Base-by-base conservation (phyloP, 78 protist genomes). In the Dictyostelium firmibasis region DNA sequence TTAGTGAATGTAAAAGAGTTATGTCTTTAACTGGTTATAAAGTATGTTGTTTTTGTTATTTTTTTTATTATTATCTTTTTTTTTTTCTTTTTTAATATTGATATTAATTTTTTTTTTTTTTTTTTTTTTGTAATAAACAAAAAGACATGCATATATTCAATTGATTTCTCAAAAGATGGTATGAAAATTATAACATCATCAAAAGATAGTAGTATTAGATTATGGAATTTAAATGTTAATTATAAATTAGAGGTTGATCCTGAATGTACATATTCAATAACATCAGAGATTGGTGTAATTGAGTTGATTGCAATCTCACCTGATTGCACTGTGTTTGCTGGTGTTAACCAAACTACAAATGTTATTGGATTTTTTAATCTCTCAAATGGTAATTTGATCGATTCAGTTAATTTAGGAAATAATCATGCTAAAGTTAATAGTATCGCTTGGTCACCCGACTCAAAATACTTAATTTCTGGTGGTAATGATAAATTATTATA, bases 1-100 rank as follows among this genome's bases (percentile, higher is more conserved):
- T 81, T 47, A 86, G 81, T 81, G 76, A 89, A 50, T 64, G 88
- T 89, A 64, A 33, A 78, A 60, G 79, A 47, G 94, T 75, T 23
- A 81, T 81, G 78, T 69, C 70, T 9, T 81, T 89, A 31, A 50
- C 94, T 43, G 94, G 94, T 14, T 89, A 81, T 47, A 89, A 78
- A 60, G 86, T 82, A 82, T 23, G 47, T 60, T 11, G 8, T n/a
- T 62, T 11, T 72, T 5, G 29, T 29, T 10, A 29, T 72, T 35
- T 35, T 72, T 6, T 13, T 72, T n/a, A n/a, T 29, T 35, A 4
- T 1, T 74, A 4, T 9, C 43, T 33, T 72, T 31, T 14, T 72
- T 31, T 72, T 31, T 31, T 9, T 50, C 6, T 50, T 50, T 50
- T 50, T 50, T 1, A 62, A 16, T 62, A 20, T 62, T 31, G 3